Evolutionary conservation across 192 early-diverging fungal genomes (phyloP).

Genomic region (Lobosporangium transversale): DNA sequence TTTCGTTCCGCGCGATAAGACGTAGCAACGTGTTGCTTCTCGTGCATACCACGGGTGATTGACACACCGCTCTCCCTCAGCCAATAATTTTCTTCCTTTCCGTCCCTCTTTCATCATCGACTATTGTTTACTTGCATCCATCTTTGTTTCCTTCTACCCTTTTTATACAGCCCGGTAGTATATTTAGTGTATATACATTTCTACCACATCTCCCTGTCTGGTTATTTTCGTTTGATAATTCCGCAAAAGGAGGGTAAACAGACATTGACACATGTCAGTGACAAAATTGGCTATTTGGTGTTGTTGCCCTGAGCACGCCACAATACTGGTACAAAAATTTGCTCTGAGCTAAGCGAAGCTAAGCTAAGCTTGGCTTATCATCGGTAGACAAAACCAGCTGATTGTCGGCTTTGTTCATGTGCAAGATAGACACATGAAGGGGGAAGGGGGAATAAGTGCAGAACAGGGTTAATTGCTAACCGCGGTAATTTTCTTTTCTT

Average conservation of each 20-base stretch:
- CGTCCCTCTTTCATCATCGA: not conserved
- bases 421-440: too few species aligned
- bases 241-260: too few species aligned
- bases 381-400: slow-evolving; percentile 36
- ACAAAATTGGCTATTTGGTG: not conserved
- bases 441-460: not conserved
- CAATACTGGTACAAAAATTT: too few species aligned
- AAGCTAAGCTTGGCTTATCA: slow-evolving; percentile 6
- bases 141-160: slow-evolving; percentile 1
- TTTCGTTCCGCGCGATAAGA: slow-evolving; percentile 17
- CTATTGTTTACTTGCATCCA: not conserved
- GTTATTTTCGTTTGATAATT: not conserved
- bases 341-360: too few species aligned
- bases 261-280: slow-evolving; percentile 21
- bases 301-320: not conserved
- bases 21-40: not conserved
- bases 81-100: not conserved
- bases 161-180: not conserved
- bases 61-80: slow-evolving; percentile 8
- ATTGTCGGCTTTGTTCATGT: slow-evolving; percentile 3
- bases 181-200: too few species aligned
- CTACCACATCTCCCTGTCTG: not conserved
- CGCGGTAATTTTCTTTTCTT: not conserved
- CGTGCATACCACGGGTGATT: slow-evolving; percentile 4
- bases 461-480: slow-evolving; percentile 4